phyloP scores from a whole-genome alignment of 768 basidiomycete species.

The Sporobolomyces phaffii region DNA sequence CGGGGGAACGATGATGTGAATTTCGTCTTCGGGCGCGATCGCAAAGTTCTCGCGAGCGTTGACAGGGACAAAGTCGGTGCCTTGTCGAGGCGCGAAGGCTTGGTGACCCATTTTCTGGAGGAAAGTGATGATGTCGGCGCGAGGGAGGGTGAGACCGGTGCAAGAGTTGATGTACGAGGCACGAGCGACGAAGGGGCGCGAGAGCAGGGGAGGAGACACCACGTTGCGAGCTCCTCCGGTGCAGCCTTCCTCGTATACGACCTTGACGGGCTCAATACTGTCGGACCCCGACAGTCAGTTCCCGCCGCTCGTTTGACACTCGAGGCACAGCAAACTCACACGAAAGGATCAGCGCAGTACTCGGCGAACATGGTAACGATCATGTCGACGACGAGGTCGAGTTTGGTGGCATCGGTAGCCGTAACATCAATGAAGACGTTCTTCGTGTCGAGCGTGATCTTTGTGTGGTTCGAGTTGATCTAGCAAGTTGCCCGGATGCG shows the following conservation, averaged over 20 bases:
- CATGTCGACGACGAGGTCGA: slow-evolving; percentile 91
- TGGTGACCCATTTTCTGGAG: slow-evolving; percentile 77
- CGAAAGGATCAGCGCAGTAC: slow-evolving; percentile 84
- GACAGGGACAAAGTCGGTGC: slow-evolving; percentile 44
- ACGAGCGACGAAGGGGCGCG: slow-evolving; percentile 64
- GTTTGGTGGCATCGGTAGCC: slow-evolving; percentile 91
- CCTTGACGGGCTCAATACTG: slow-evolving; percentile 88
- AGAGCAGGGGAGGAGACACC: slow-evolving; percentile 74
- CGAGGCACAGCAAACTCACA: slow-evolving; percentile 56
- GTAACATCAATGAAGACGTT: slow-evolving; percentile 97
- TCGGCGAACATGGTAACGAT: slow-evolving; percentile 97
- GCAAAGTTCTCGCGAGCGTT: slow-evolving; percentile 23
- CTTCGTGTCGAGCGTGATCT: slow-evolving; percentile 85
- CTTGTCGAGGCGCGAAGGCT: slow-evolving; percentile 54
- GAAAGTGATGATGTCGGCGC: slow-evolving; percentile 62
- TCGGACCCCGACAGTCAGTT: too few species aligned
- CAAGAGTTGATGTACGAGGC: slow-evolving; percentile 93
- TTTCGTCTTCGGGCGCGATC: slow-evolving; percentile 53
- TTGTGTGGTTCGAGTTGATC: slow-evolving; percentile 94
- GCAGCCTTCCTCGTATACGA: slow-evolving; percentile 67
- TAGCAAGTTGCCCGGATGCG: too few species aligned
- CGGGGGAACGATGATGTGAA: slow-evolving; percentile 74
- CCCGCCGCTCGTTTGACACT: too few species aligned
- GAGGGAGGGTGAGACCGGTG: slow-evolving; percentile 69
- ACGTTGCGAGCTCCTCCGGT: slow-evolving; percentile 54